Percentiles rank a stretch among this genome's conserved stretches.
These are phyloP conservation scores for Zymoseptoria pseudotritici DNA, from an alignment of 2,329 filamentous ascomycete species.

Conservation along the genomic window DNA sequence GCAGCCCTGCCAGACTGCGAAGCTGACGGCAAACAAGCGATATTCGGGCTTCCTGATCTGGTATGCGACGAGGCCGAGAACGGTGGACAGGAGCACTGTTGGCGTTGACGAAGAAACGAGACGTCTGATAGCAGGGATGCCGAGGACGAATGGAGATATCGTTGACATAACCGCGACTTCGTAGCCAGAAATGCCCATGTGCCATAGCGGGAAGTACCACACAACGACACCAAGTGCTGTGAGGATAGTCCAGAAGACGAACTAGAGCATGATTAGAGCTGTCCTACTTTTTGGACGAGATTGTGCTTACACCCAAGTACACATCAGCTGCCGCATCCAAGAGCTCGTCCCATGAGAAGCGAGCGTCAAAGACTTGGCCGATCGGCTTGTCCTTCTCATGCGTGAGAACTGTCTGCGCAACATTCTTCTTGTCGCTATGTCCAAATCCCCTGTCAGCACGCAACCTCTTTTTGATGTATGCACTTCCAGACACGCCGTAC, in stretches of 20 bases:
- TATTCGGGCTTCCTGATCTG: slow-evolving; percentile 62
- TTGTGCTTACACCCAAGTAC: slow-evolving; percentile 70
- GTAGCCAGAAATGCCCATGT: slow-evolving; percentile 98
- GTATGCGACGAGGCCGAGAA: slow-evolving; percentile 73
- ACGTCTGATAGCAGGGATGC: slow-evolving; percentile 60
- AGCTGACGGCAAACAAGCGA: slow-evolving; percentile 73
- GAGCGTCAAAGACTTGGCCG: slow-evolving; percentile 59
- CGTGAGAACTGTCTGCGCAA: slow-evolving; percentile 25
- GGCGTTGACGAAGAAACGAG: slow-evolving; percentile 56
- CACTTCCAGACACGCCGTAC: slow-evolving; percentile 39
- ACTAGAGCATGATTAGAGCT: slow-evolving; percentile 45
- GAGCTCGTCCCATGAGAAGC: slow-evolving; percentile 66
- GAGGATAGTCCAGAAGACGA: slow-evolving; percentile 90
- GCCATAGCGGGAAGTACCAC: slow-evolving; percentile 98
- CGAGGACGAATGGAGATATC: slow-evolving; percentile 71
- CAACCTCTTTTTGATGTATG: background rate
- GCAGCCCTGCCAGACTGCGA: slow-evolving; percentile 72
- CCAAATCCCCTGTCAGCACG: slow-evolving; percentile 4
- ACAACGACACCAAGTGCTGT: slow-evolving; percentile 83
- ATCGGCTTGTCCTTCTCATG: slow-evolving; percentile 63
- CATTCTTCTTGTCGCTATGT: slow-evolving; percentile 23
- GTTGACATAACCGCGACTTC: slow-evolving; percentile 83
- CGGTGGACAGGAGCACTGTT: slow-evolving; percentile 65
- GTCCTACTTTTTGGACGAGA: background rate
- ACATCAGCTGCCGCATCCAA: slow-evolving; percentile 80